A percentile compares a stretch with the other conserved stretches of the same genome.
phyloP scores from a whole-genome alignment of 2,329 filamentous ascomycete genomes.

The Fusarium coffeatum region DNA sequence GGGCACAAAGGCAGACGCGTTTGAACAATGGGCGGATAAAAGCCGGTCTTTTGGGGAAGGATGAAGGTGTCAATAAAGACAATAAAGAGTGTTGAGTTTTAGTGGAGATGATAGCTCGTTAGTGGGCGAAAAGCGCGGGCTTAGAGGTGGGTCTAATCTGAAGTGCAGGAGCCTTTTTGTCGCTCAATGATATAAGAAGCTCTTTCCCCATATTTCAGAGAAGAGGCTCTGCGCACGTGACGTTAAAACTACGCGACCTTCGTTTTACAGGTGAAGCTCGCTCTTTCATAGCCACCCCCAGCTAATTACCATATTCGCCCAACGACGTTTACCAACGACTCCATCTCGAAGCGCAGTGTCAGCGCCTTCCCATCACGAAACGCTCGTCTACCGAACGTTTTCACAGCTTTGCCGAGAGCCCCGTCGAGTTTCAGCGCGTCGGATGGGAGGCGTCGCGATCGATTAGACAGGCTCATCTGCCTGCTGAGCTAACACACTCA shows the following conservation, averaged over 20 bases:
- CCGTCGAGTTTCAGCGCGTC: slow-evolving; percentile 48
- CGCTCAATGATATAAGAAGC: not conserved
- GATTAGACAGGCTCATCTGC: slow-evolving; percentile 63
- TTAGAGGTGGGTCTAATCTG: not conserved
- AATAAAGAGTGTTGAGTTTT: not conserved
- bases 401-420: slow-evolving; percentile 28
- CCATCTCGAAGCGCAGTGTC: slow-evolving; percentile 37
- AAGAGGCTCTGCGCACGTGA: slow-evolving; percentile 54
- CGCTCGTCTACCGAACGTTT: slow-evolving; percentile 7
- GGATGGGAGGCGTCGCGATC: slow-evolving; percentile 60
- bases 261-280: slow-evolving; percentile 48
- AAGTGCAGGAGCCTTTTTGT: not conserved
- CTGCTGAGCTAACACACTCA: slow-evolving; percentile 53
- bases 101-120: not conserved
- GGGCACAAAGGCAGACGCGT: slow-evolving; percentile 38
- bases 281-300: slow-evolving; percentile 45
- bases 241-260: slow-evolving; percentile 56
- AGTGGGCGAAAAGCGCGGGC: not conserved
- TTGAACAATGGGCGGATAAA: slow-evolving; percentile 43
- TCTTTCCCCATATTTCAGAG: not conserved
- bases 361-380: slow-evolving; percentile 19
- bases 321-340: slow-evolving; percentile 43
- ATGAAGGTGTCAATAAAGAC: not conserved
- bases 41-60: slow-evolving; percentile 28
- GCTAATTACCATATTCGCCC: slow-evolving; percentile 42